Evolutionary conservation across 345 rosid species (phyloP), one percentile per base, ranked within the genome.

Genomic region (Sonneratia alba): DNA sequence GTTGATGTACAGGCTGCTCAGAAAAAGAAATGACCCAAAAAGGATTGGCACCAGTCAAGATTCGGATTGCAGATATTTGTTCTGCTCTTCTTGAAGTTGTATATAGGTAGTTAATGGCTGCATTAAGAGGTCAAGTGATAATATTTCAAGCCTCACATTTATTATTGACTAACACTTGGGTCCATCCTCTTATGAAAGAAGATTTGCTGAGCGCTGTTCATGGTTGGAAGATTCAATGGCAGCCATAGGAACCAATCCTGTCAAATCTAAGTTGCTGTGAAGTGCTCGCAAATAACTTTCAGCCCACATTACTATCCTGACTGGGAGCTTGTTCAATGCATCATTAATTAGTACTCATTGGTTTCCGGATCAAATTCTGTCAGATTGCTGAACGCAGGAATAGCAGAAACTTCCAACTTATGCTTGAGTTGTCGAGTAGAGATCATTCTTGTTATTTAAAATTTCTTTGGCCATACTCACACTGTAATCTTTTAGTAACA

Each of bases 1-100:
- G 32, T 45, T 77, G 56, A 37, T 77, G 56, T 12, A 43, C 76
- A 77, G 79, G 79, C 76, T 49, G 79, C 79, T 32, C 55, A 70
- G 47, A 77, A 57, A 72, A 65, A 72, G 65, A 77, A 69, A 36
- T 76, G 72, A 68, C 13, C 7, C 18, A 68, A 53, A 9, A 77
- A 70, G 63, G 32, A 14, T 18, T 0, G 12, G 63, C 2, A n/a
- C n/a, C 9, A 3, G 3, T n/a, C 13, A 14, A 22, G 63, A 57
- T 57, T 10, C 34, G 7, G 63, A 57, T 57, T 57, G 63, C 32
- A 57, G 4, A 57, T 57, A 10, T n/a, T 42, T 57, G 32, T n/a
- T n/a, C 63, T 1, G 34, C 34, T n/a, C 34, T 22, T 7, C 63
- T n/a, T n/a, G 63, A 22, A 22, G 63, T 22, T 57, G 63, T 57